Evolutionary conservation across 2,329 filamentous ascomycete species (phyloP), one percentile per base, ranked within the genome.

Genomic region (Colletotrichum neosansevieriae): DNA sequence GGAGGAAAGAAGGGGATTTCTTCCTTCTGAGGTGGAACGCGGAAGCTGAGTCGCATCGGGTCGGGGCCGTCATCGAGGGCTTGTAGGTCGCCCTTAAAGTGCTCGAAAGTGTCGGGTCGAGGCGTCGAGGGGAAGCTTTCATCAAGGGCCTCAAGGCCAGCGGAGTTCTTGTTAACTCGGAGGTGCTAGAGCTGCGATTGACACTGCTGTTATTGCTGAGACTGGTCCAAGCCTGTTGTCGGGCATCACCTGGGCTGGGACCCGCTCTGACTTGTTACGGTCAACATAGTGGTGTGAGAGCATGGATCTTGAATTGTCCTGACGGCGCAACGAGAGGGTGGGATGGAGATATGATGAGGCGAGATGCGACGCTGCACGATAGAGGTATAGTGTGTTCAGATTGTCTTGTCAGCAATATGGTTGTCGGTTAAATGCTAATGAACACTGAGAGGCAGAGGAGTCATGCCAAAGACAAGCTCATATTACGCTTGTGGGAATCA

Each of bases 61-160:
- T 42, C 10, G 40, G 40, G 6, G 40, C 42, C 15, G 42, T 45
- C 42, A 6, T 2, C 42, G 42, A 45, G 42, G 42, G 42, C 42
- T 45, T 45, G 42, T 6, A 45, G 1, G 42, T 45, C 42, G 42
- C 5, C 42, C 42, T 45, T 45, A 4, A 45, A 17, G 42, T 45
- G 42, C 42, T 11, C 42, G 1, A 45, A 6, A 9, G n/a, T 2
- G 6, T 45, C 42, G 42, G 2, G 12, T 45, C 42, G 7, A 45
- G 42, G 42, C 42, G 42, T 45, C n/a, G 15, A 45, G 42, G 21
- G 42, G 42, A 45, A 45, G 42, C 42, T 45, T 45, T 45, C 42
- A n/a, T 45, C 13, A 1, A 45, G 42, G 42, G n/a, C 42, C 42
- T 10, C 12, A n/a, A 45, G n/a, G 42, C 13, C 42, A 45, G 42